Base-by-base conservation (phyloP, 1,284 basidiomycete species). In the Psilocybe mexicana region DNA sequence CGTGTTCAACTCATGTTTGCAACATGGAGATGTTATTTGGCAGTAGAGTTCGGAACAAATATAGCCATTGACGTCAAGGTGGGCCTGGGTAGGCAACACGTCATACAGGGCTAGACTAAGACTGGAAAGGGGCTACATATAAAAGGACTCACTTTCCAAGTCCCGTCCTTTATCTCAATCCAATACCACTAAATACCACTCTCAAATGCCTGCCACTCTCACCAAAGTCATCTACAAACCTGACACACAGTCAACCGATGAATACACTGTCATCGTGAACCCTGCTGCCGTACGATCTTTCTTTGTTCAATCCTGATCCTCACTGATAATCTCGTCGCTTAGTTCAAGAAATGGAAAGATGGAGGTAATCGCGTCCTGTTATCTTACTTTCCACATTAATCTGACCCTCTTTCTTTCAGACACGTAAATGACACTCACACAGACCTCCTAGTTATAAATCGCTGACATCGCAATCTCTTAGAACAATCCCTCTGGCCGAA, bases 161-260 rank as follows among this genome's bases (percentile, higher is more conserved):
- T 43, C 44, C 30, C 36, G 45, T 50, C 48, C 56, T 57, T 61
- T 55, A 57, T 52, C 56, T 46, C 64, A 62, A 56, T 59, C 58
- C 61, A 60, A 55, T 57, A 63, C 59, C 30, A 55, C 18, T 58
- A 40, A 33, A 38, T 55, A 58, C 35, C 54, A 47, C 30, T 52
- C 30, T 43, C 47, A 43, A 63, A 87, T 87, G 85, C 64, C 74
- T 40, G 82, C 81, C 64, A 63, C 70, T 53, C 66, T 87, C 62
- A 83, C 82, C 53, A 87, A 88, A 76, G 81, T 93, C 68, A 76
- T 91, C 64, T 93, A 90, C 79, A 90, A 92, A 73, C 88, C 88
- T 33, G 83, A 86, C 62, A 66, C 81, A 52, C 83, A 86, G 62
- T 82, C 83, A 11, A 86, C 84, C n/a, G 85, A 90, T 54, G 86